These are phyloP conservation scores for Penicillium samsonianum DNA, from an alignment of 495 filamentous ascomycete species.

Conservation along the genomic window DNA sequence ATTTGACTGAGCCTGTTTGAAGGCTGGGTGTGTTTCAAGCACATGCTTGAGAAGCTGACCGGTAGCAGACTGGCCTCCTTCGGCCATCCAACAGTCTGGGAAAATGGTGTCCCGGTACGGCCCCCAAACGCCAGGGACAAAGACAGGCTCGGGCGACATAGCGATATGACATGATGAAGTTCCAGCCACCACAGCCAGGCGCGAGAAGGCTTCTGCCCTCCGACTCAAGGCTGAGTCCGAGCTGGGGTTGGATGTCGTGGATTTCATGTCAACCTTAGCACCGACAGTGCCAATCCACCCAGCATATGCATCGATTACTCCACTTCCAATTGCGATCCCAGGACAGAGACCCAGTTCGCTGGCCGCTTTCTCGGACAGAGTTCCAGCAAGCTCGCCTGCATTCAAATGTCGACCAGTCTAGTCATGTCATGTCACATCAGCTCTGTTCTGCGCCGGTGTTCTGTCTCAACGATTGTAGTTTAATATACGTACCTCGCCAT, in stretches of 20 bases:
- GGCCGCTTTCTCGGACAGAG: conserved; percentile 71
- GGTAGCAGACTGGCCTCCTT: conserved; percentile 86
- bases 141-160: conserved; percentile 80
- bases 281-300: conserved; percentile 92
- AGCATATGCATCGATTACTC: conserved; percentile 91
- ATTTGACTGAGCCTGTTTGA: conserved; percentile 63
- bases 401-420: conserved; percentile 77
- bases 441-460: too few species aligned
- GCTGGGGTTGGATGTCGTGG: conserved; percentile 33
- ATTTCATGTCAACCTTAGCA: conserved; percentile 70
- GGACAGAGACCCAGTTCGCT: conserved; percentile 72
- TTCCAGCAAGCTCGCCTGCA: conserved; percentile 78
- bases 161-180: conserved; percentile 89
- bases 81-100: conserved; percentile 80
- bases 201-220: conserved; percentile 69
- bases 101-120: conserved; percentile 85
- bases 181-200: conserved; percentile 80
- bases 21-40: conserved; percentile 79
- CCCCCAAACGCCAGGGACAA: conserved; percentile 86
- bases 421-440: too few species aligned
- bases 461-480: too few species aligned
- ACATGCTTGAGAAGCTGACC: conserved; percentile 85
- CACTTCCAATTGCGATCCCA: conserved; percentile 81
- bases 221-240: conserved; percentile 60
- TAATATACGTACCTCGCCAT: conserved; percentile 42